Percentiles rank a stretch among this genome's conserved stretches.
Evolutionary conservation across 2,329 filamentous ascomycete genomes (phyloP).

Genomic region (Dothistroma pini): DNA sequence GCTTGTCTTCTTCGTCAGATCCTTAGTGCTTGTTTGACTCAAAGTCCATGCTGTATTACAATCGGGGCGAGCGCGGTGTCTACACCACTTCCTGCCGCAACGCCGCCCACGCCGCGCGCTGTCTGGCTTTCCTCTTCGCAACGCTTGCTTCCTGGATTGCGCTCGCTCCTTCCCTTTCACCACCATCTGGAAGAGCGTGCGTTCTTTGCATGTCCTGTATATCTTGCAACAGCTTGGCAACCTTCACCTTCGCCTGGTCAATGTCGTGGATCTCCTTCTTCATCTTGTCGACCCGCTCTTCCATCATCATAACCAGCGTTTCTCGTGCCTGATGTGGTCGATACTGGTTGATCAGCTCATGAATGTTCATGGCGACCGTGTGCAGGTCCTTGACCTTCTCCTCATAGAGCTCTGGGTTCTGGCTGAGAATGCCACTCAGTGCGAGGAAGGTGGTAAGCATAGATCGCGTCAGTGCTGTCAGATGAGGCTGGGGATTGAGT

Average conservation of each 20-base stretch:
- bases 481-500: conserved; percentile 49
- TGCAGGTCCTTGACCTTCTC: conserved; percentile 74
- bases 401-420: conserved; percentile 61
- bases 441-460: conserved; percentile 86
- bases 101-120: conserved; percentile 37
- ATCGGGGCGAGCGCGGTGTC: conserved; percentile 4
- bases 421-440: conserved; percentile 66
- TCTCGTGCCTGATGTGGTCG: conserved; percentile 89
- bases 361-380: conserved; percentile 83
- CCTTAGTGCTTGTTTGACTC: background rate
- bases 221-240: conserved; percentile 67
- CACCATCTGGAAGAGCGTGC: conserved; percentile 9
- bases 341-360: conserved; percentile 92
- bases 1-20: background rate
- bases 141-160: conserved; percentile 16
- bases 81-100: conserved; percentile 35
- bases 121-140: conserved; percentile 25
- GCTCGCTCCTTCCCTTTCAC: background rate
- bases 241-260: conserved; percentile 64
- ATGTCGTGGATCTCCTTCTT: conserved; percentile 70
- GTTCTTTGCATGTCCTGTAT: conserved; percentile 39
- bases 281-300: conserved; percentile 71
- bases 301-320: conserved; percentile 81
- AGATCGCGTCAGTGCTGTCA: conserved; percentile 75
- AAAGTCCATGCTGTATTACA: background rate